phyloP scores from a whole-genome alignment of 306 rosid species.

The Quillaja saponaria region DNA sequence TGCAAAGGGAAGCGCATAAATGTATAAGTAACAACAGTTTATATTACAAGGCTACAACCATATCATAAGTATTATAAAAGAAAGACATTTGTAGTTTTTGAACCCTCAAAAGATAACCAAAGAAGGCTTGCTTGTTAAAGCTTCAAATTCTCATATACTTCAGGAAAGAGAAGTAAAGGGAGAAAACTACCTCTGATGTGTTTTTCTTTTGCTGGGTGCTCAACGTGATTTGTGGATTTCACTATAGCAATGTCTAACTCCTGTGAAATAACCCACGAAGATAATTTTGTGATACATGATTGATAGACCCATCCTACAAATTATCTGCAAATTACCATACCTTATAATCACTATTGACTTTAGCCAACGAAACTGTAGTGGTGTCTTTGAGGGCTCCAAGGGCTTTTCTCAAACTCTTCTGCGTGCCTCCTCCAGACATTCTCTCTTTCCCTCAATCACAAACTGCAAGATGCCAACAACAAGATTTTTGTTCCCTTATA shows the following conservation, averaged over 20 bases:
- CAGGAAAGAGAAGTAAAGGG: not conserved
- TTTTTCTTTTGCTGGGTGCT: conserved; percentile 63
- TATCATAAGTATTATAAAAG: conserved; percentile 26
- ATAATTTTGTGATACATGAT: conserved; percentile 16
- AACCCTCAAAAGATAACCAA: too few relatives aligned
- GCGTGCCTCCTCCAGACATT: conserved; percentile 83
- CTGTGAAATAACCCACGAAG: conserved; percentile 46
- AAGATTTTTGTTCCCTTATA: conserved; percentile 19
- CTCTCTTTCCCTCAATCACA: conserved; percentile 47
- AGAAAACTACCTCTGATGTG: conserved; percentile 29
- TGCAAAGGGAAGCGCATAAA: conserved; percentile 43
- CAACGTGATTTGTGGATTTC: conserved; percentile 65
- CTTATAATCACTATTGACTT: conserved; percentile 99
- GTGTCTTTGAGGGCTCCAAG: conserved; percentile 96
- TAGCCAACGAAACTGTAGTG: conserved; percentile 96
- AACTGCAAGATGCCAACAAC: conserved; percentile 38
- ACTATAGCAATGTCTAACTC: conserved; percentile 66
- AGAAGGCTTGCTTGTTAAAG: too few relatives aligned
- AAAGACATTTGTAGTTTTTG: not conserved
- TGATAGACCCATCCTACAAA: conserved; percentile 13
- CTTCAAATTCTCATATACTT: too few relatives aligned
- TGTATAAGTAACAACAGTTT: too few relatives aligned
- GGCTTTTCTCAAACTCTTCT: conserved; percentile 88
- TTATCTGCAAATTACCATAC: conserved; percentile 34
- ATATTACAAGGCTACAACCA: conserved; percentile 25